Evolutionary conservation across 306 rosid genomes (phyloP).

Genomic region (Quercus cerris): DNA sequence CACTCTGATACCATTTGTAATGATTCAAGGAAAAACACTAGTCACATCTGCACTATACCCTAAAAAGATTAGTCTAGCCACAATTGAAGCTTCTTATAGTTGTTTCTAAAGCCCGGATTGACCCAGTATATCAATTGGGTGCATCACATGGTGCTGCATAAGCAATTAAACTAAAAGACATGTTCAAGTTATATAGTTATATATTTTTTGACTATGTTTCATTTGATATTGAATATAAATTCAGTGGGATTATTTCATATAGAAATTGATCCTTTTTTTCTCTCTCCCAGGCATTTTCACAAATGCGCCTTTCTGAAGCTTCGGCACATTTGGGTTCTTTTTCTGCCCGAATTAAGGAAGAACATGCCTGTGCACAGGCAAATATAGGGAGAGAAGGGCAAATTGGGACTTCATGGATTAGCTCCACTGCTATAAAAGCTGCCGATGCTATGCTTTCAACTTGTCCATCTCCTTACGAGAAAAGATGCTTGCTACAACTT

Average conservation of each 20-base stretch:
- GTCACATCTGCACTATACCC: too few relatives aligned
- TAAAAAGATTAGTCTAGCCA: too few relatives aligned
- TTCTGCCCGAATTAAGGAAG: conserved; percentile 90
- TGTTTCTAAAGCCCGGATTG: too few relatives aligned
- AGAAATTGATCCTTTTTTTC: conserved; percentile 5
- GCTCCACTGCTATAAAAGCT: conserved; percentile 83
- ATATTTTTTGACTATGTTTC: neutral
- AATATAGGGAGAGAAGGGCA: conserved; percentile 69
- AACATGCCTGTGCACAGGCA: conserved; percentile 45
- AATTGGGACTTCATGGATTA: conserved; percentile 77
- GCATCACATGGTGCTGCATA: too few relatives aligned
- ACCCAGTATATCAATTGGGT: too few relatives aligned
- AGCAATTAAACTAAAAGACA: too few relatives aligned
- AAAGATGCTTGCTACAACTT: conserved; percentile 90
- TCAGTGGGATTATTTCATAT: neutral
- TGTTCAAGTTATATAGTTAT: too few relatives aligned
- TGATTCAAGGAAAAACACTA: too few relatives aligned
- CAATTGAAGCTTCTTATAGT: too few relatives aligned
- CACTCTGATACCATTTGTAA: too few relatives aligned
- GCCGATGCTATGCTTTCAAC: conserved; percentile 87
- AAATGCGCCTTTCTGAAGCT: conserved; percentile 95
- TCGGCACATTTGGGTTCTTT: conserved; percentile 96
- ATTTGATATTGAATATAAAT: neutral
- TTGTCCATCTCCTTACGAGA: conserved; percentile 94
- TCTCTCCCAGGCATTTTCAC: conserved; percentile 73